Base-by-base conservation (phyloP, 23 red algal species). In the Gracilaria caudata region DNA sequence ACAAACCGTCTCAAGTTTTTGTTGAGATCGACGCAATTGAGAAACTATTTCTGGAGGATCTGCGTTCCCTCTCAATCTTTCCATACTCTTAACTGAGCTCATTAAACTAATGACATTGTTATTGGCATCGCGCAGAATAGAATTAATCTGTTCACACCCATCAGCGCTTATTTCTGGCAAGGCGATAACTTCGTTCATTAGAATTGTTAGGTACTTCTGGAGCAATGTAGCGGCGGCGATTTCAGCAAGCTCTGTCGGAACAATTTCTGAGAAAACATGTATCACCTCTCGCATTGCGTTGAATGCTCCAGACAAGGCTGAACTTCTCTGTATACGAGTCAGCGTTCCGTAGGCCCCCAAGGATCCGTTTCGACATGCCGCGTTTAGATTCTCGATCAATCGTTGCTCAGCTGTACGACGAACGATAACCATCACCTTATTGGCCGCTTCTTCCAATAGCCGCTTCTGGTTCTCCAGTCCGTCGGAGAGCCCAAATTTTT, bases 281-380 rank as follows among this genome's bases (percentile, higher is more conserved):
- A 93, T 81, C 59, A 86, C 80, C 57, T 85, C 72, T 33, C 90
- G 46, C 72, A 93, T 85, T 0, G 90, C 90, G 35, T 85, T 86
- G 37, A 78, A 85, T 45, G 90, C 90, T 8, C 79, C 80, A 63
- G 73, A 80, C 19, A 93, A 80, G 20, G 81, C 90, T 40, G 90
- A 85, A 20, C 80, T 70, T 45, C 90, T 79, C 34, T 85, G 81
- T 58, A 93, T 85, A 29, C 81, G 68, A 28, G 80, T 78, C 3
- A 93, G 71, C 51, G 90, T 86, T 21, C 90, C 90, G 47, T 93
- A 93, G 14, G 90, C 90, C 11, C 90, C 90, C 1, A 93, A 73
- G 9, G 80, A 70, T 30, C 81, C 70, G 39, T 80, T 79, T 56
- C 90, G 73, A 51, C 90, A 85, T 37, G 90, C 90, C 1, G 90